Conservation (phyloP, 2,329 filamentous ascomycete species). For the Phialophora expanda region DNA sequence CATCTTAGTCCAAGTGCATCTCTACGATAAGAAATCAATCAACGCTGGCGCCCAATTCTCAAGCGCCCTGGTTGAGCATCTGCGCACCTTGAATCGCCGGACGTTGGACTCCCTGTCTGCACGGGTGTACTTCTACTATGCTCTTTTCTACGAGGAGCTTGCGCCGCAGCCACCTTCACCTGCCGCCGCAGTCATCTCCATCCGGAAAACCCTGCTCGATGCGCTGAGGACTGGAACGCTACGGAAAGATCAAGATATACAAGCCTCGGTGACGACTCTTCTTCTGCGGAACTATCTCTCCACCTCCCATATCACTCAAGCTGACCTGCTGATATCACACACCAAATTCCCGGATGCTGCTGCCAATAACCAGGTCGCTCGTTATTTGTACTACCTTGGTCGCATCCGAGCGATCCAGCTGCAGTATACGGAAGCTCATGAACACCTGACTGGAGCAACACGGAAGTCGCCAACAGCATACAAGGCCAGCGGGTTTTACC, state of each 20-base stretch:
- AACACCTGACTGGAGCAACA: conserved; percentile 89
- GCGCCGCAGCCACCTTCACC: conserved; percentile 86
- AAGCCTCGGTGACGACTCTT: conserved; percentile 92
- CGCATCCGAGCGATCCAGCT: conserved; percentile 96
- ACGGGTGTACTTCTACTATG: conserved; percentile 98
- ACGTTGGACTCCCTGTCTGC: conserved; percentile 92
- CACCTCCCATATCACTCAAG: conserved; percentile 95
- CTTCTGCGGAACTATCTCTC: conserved; percentile 94
- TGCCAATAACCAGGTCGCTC: conserved; percentile 96
- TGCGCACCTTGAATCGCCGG: conserved; percentile 87
- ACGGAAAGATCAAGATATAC: conserved; percentile 95
- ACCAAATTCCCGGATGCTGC: conserved; percentile 93
- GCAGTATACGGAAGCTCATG: conserved; percentile 94
- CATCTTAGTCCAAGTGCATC: conserved; percentile 82
- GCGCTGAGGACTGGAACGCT: conserved; percentile 94
- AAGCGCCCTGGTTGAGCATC: conserved; percentile 77
- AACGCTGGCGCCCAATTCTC: conserved; percentile 85
- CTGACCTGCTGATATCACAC: conserved; percentile 92
- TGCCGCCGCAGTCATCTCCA: conserved; percentile 82
- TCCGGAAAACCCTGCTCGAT: conserved; percentile 82
- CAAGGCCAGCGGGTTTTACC: conserved; percentile 91
- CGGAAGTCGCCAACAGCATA: conserved; percentile 91
- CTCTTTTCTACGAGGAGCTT: conserved; percentile 90
- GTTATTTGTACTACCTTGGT: conserved; percentile 96
- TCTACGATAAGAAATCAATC: conserved; percentile 83